Conservation (phyloP, 2,329 filamentous ascomycete species). For the Aspergillus calidoustus region DNA sequence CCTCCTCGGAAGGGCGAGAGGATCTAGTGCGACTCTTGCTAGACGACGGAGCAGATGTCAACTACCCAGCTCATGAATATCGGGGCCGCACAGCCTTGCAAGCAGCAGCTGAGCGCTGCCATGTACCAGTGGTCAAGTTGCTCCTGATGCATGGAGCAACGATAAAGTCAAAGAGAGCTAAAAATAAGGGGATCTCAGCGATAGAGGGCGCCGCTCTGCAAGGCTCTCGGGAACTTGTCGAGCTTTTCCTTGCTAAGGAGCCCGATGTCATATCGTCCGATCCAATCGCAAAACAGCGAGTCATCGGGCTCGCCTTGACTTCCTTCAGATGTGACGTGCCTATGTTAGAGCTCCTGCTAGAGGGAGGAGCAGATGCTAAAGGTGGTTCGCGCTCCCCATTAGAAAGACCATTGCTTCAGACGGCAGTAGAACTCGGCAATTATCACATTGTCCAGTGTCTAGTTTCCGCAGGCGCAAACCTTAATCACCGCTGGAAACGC, state of each 20-base stretch:
- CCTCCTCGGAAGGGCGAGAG: conserved; percentile 6
- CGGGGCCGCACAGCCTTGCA: conserved; percentile 37
- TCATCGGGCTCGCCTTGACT: conserved; percentile 3
- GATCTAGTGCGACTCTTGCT: conserved; percentile 22
- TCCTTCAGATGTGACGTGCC: conserved; percentile 5
- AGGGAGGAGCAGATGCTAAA: conserved; percentile 19
- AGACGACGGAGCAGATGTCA: conserved; percentile 15
- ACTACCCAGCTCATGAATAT: conserved; percentile 6
- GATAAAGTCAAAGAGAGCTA: too few species aligned
- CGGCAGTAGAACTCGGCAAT: conserved; percentile 16
- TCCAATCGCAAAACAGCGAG: conserved; percentile 9
- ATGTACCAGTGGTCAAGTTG: conserved; percentile 19
- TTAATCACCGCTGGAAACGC: conserved; percentile 12
- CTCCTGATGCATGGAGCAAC: background rate
- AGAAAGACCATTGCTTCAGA: conserved; percentile 16
- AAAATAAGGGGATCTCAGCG: background rate
- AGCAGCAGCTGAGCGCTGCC: conserved; percentile 35
- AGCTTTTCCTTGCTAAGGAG: conserved; percentile 16
- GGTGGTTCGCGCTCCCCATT: background rate
- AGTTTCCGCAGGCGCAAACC: conserved; percentile 21
- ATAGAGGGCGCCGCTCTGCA: conserved; percentile 18
- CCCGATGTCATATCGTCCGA: conserved; percentile 17
- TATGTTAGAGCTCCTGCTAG: conserved; percentile 8
- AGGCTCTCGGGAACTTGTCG: conserved; percentile 9
- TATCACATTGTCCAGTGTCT: conserved; percentile 20